Percentiles rank a stretch among this genome's conserved stretches.
These are phyloP conservation scores for Cercospora sp. DNA, from an alignment of 2,329 filamentous ascomycete genomes.

Conservation along the genomic window DNA sequence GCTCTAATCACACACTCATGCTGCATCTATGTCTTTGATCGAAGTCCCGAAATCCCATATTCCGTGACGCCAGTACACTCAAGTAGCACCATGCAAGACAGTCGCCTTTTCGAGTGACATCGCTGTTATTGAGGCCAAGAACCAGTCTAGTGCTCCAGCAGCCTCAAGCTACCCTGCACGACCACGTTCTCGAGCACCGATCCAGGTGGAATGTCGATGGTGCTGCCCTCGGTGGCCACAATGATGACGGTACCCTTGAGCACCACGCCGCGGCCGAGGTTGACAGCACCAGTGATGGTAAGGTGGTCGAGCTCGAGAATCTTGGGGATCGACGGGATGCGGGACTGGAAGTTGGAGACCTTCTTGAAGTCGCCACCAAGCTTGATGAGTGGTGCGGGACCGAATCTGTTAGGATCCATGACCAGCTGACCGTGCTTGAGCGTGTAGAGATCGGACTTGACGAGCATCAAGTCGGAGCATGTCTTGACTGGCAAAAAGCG, in stretches of 20 bases:
- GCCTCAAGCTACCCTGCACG: constrained; percentile 89
- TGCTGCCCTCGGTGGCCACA: constrained; percentile 94
- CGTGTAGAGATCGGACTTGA: constrained; percentile 99
- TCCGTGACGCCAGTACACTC: constrained; percentile 12
- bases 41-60: constrained; percentile 6
- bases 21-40: constrained; percentile 13
- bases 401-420: constrained; percentile 95
- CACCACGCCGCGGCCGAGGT: constrained; percentile 91
- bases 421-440: constrained; percentile 97
- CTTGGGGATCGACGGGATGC: constrained; percentile 83
- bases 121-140: neutral
- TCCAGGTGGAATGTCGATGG: constrained; percentile 94
- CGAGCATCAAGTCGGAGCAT: constrained; percentile 97
- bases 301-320: constrained; percentile 91
- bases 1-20: constrained; percentile 14
- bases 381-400: constrained; percentile 97
- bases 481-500: constrained; percentile 99
- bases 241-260: constrained; percentile 99
- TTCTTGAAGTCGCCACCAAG: constrained; percentile 99
- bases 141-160: constrained; percentile 62
- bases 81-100: constrained; percentile 6
- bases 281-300: constrained; percentile 96
- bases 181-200: constrained; percentile 98
- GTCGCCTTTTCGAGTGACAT: too few relatives aligned
- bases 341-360: constrained; percentile 93